These are phyloP conservation scores for Leptographium wingfieldii DNA, from an alignment of 2,329 filamentous ascomycete species.

Conservation along the genomic window DNA sequence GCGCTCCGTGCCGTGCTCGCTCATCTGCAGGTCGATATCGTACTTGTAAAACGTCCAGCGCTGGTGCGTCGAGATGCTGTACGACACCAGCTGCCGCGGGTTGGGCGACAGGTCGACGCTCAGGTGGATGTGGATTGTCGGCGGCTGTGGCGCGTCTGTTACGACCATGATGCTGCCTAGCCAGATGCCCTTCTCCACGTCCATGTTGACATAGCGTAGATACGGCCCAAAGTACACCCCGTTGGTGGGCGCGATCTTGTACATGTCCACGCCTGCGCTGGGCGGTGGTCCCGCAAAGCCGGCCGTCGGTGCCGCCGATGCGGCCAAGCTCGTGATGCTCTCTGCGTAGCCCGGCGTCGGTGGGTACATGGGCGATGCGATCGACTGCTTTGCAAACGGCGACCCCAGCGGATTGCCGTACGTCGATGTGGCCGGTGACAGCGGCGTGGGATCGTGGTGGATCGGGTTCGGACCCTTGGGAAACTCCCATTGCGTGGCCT, in stretches of 20 bases:
- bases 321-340: conserved; percentile 72
- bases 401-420: conserved; percentile 64
- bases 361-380: conserved; percentile 72
- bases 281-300: conserved; percentile 85
- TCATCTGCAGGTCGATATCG: conserved; percentile 81
- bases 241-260: conserved; percentile 86
- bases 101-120: conserved; percentile 87
- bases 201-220: conserved; percentile 92
- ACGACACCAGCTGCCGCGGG: conserved; percentile 71
- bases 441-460: conserved; percentile 65
- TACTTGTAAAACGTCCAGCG: conserved; percentile 95
- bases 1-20: conserved; percentile 63
- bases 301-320: conserved; percentile 60
- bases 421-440: conserved; percentile 69
- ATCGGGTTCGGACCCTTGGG: conserved; percentile 89
- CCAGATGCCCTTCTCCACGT: conserved; percentile 82
- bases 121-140: conserved; percentile 90
- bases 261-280: conserved; percentile 80
- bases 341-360: conserved; percentile 76
- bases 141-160: conserved; percentile 80
- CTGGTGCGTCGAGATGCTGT: conserved; percentile 78
- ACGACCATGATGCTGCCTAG: conserved; percentile 87
- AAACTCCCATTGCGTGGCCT: conserved; percentile 98
- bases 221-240: conserved; percentile 98
- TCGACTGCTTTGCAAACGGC: conserved; percentile 53